phyloP scores from a whole-genome alignment of 225 moss, liverwort and hornwort species.

The Sphagnum contortum region DNA sequence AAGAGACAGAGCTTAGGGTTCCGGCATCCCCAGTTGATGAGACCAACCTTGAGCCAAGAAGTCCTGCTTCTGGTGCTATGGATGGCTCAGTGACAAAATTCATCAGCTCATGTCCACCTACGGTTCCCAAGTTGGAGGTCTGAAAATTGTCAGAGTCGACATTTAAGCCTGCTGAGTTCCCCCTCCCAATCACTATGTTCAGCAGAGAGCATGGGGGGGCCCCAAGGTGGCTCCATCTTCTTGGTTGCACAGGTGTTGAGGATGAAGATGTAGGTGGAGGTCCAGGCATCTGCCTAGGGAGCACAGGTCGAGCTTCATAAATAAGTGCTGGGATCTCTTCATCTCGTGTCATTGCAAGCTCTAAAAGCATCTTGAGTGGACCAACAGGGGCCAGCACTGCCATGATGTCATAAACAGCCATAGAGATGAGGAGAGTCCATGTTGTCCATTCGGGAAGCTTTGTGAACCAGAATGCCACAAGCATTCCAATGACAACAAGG shows the following conservation, averaged over 20 bases:
- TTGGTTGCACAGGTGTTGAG: slow-evolving; percentile 8
- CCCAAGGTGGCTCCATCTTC: slow-evolving; percentile 19
- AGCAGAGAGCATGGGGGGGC: no score
- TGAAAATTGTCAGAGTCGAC: no score
- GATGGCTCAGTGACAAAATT: no score
- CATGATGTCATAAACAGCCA: slow-evolving; percentile 87
- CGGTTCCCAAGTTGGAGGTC: no score
- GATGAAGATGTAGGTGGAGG: slow-evolving; percentile 2
- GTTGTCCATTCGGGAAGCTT: slow-evolving; percentile 99
- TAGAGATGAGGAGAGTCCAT: slow-evolving; percentile 85
- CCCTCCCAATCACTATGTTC: no score
- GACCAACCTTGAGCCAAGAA: slow-evolving; percentile 33
- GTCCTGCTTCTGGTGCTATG: slow-evolving; percentile 28
- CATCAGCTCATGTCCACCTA: no score
- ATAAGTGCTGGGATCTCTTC: slow-evolving; percentile 97
- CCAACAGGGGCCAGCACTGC: slow-evolving; percentile 89
- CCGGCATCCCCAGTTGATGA: slow-evolving; percentile 37
- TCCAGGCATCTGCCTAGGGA: slow-evolving; percentile 29
- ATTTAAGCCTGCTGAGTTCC: no score
- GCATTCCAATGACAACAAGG: slow-evolving; percentile 71
- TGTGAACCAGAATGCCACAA: slow-evolving; percentile 93
- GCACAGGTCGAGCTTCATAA: slow-evolving; percentile 73
- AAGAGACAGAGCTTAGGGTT: no score
- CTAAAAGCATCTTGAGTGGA: slow-evolving; percentile 90
- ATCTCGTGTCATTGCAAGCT: slow-evolving; percentile 80